These are phyloP conservation scores for Furcasterigmium furcatum DNA, from an alignment of 2,329 filamentous ascomycete species.

Conservation along the genomic window DNA sequence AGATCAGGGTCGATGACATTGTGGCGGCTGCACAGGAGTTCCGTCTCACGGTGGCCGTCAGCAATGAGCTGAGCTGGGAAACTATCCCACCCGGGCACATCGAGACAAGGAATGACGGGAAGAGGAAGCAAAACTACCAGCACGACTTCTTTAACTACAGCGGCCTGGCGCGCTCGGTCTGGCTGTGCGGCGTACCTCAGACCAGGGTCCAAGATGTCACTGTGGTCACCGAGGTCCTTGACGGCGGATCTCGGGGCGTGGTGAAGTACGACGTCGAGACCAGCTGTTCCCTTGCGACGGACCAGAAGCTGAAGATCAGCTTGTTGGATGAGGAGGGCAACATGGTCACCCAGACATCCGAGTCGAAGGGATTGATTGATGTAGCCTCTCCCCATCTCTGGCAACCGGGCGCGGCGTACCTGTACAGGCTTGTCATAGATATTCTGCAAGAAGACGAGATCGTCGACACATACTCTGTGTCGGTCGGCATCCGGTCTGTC, in stretches of 20 bases:
- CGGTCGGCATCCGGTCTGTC: slow-evolving; percentile 17
- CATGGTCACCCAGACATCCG: slow-evolving; percentile 1
- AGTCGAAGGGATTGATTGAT: slow-evolving; percentile 9
- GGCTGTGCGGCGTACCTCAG: slow-evolving; percentile 18
- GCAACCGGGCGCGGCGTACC: slow-evolving; percentile 21
- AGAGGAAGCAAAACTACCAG: slow-evolving; percentile 18
- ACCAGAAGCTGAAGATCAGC: background rate
- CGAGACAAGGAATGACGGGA: slow-evolving; percentile 11
- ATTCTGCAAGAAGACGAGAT: slow-evolving; percentile 8
- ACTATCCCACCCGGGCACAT: slow-evolving; percentile 22
- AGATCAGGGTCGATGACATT: slow-evolving; percentile 17
- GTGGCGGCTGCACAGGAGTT: slow-evolving; percentile 17
- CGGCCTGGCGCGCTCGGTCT: slow-evolving; percentile 22
- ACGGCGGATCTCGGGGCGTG: slow-evolving; percentile 4
- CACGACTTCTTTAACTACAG: slow-evolving; percentile 27
- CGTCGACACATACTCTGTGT: slow-evolving; percentile 17
- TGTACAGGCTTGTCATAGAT: slow-evolving; percentile 18
- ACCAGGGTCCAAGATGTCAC: slow-evolving; percentile 18
- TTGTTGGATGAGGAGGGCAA: slow-evolving; percentile 7
- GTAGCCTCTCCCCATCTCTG: slow-evolving; percentile 16
- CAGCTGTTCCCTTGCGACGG: background rate
- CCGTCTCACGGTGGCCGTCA: slow-evolving; percentile 24
- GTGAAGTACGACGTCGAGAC: slow-evolving; percentile 9
- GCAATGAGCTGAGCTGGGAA: slow-evolving; percentile 21
- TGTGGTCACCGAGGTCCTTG: slow-evolving; percentile 14